Conservation (phyloP, 2,329 filamentous ascomycete genomes). For the Helminthosporium solani region DNA sequence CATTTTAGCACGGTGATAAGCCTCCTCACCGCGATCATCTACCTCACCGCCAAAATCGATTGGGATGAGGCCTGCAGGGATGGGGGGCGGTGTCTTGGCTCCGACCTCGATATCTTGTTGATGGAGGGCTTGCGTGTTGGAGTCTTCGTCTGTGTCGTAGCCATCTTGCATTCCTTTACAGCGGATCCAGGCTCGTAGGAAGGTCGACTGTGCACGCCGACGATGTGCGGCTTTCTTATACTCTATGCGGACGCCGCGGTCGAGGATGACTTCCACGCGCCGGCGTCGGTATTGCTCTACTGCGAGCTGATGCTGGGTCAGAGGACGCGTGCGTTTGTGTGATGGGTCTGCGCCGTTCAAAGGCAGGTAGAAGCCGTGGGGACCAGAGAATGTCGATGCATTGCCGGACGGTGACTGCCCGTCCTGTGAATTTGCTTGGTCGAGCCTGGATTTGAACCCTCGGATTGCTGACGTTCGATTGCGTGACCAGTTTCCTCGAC, state of each 20-base stretch:
- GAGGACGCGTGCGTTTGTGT: conserved; percentile 64
- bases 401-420: conserved; percentile 35
- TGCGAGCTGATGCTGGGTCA: conserved; percentile 79
- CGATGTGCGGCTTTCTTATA: conserved; percentile 64
- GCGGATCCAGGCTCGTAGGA: conserved; percentile 67
- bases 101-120: conserved; percentile 42
- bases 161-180: conserved; percentile 52
- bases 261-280: conserved; percentile 78
- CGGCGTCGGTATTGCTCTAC: conserved; percentile 77
- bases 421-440: conserved; percentile 33
- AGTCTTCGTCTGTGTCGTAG: conserved; percentile 50
- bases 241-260: conserved; percentile 67
- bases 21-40: conserved; percentile 77
- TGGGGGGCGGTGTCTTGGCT: conserved; percentile 33
- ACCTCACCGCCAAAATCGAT: conserved; percentile 56
- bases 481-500: conserved; percentile 53
- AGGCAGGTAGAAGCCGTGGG: conserved; percentile 51
- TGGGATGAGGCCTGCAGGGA: conserved; percentile 59
- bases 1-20: conserved; percentile 64
- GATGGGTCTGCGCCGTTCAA: conserved; percentile 51
- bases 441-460: conserved; percentile 39
- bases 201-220: conserved; percentile 64
- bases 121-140: conserved; percentile 26
- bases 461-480: conserved; percentile 31
- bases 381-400: conserved; percentile 51